Evolutionary conservation across 2,329 filamentous ascomycete species (phyloP).

Genomic region (Penicillium sp.): DNA sequence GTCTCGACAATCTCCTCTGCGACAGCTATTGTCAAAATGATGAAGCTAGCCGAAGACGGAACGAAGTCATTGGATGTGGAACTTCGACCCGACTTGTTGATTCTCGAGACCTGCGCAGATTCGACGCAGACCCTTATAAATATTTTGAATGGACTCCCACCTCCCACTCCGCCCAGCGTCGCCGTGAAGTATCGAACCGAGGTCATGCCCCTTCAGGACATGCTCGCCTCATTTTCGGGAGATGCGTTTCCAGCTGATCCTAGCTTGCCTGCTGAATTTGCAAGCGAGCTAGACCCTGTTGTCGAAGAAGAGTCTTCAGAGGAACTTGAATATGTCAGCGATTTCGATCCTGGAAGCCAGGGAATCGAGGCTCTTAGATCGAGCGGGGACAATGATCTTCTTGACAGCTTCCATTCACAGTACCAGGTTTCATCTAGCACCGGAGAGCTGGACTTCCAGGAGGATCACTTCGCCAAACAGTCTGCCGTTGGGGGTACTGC

Average conservation of each 20-base stretch:
- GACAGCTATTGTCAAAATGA: conserved; percentile 59
- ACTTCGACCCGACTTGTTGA: conserved; percentile 75
- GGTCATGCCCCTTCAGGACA: conserved; percentile 76
- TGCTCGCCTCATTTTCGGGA: conserved; percentile 83
- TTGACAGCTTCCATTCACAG: conserved; percentile 51
- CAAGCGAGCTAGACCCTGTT: conserved; percentile 45
- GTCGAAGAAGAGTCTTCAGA: conserved; percentile 39
- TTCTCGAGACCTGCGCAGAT: conserved; percentile 92
- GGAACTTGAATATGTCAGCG: conserved; percentile 51
- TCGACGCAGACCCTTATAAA: conserved; percentile 88
- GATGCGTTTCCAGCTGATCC: conserved; percentile 62
- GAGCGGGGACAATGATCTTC: conserved; percentile 34
- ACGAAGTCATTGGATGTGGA: conserved; percentile 71
- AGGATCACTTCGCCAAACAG: conserved; percentile 68
- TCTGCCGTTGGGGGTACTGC: conserved; percentile 60
- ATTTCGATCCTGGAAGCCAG: conserved; percentile 48
- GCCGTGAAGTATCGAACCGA: conserved; percentile 82
- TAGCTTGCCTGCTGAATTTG: conserved; percentile 19
- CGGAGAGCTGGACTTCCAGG: conserved; percentile 64
- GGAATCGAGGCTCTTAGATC: conserved; percentile 40
- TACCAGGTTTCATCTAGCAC: conserved; percentile 53
- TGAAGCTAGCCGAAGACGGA: conserved; percentile 51
- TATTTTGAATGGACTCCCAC: conserved; percentile 71
- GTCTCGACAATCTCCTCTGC: conserved; percentile 84
- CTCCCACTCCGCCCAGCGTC: conserved; percentile 75